These are phyloP conservation scores for Populus nigra DNA, from an alignment of 345 rosid genomes.

Conservation along the genomic window DNA sequence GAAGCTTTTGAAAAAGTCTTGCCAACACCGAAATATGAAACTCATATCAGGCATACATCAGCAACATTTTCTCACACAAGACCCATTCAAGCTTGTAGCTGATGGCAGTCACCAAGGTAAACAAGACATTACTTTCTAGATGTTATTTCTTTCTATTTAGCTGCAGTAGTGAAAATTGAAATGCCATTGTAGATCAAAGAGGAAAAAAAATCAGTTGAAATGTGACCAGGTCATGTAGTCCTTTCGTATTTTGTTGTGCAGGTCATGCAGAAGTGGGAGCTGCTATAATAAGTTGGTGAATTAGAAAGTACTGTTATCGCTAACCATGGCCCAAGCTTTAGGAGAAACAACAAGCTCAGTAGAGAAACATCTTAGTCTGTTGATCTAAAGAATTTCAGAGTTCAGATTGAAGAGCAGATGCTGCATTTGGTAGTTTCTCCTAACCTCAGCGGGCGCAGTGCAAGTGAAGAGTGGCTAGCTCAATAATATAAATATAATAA, in stretches of 20 bases:
- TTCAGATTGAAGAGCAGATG: not conserved
- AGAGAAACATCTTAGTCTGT: not conserved
- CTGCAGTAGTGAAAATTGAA: not conserved
- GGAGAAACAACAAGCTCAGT: not conserved
- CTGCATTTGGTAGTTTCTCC: not conserved
- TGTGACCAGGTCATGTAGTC: not conserved
- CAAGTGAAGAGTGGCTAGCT: not conserved
- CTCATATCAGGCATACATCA: slow-evolving; percentile 37
- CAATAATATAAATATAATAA: slow-evolving; percentile 3
- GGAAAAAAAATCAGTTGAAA: not conserved
- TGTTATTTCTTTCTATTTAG: not conserved
- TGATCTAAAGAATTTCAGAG: not conserved
- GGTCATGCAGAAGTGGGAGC: slow-evolving; percentile 8
- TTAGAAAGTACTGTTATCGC: not conserved
- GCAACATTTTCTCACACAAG: slow-evolving; percentile 43
- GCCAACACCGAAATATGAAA: slow-evolving; percentile 38
- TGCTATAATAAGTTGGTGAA: not conserved
- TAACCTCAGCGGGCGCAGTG: not conserved
- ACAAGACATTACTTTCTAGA: not conserved
- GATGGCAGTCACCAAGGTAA: slow-evolving; percentile 30
- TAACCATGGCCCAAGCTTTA: slow-evolving; percentile 1
- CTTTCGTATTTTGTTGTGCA: slow-evolving; percentile 1
- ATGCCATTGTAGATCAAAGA: too few species aligned
- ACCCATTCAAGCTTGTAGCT: slow-evolving; percentile 72
- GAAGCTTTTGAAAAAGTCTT: slow-evolving; percentile 31